A percentile compares a stretch with the other conserved stretches of the same genome.
Conservation (phyloP, 2,329 filamentous ascomycete genomes). For the Fusarium buharicum region DNA sequence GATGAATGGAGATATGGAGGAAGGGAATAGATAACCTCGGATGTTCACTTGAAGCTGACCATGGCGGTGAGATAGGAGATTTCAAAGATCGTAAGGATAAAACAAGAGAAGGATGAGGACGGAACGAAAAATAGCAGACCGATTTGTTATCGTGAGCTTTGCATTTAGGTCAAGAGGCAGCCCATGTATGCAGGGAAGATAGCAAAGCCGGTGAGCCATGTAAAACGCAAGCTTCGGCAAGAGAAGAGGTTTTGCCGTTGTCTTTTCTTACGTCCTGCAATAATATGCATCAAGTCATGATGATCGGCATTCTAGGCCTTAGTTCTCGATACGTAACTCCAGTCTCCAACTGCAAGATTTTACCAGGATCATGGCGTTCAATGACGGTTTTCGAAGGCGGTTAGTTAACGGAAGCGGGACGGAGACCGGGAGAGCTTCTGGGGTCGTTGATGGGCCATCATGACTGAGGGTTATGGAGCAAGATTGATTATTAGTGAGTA, state of each 20-base stretch:
- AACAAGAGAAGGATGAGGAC: conserved; percentile 6
- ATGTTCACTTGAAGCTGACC: conserved; percentile 2
- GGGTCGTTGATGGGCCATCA: conserved; percentile 7
- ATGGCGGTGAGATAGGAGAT: conserved; percentile 20
- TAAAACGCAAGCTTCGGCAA: conserved; percentile 28
- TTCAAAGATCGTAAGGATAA: conserved; percentile 7
- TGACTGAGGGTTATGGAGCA: neutral
- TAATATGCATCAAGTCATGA: conserved; percentile 24
- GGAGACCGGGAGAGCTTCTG: neutral
- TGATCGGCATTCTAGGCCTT: conserved; percentile 22
- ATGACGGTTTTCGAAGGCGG: conserved; percentile 28
- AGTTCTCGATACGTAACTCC: conserved; percentile 19
- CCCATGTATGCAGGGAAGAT: conserved; percentile 19
- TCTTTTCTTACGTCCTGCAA: conserved; percentile 4
- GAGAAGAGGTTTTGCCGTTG: conserved; percentile 22
- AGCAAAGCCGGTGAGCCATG: conserved; percentile 20
- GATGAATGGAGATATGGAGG: neutral
- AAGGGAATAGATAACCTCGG: conserved; percentile 1
- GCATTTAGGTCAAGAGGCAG: conserved; percentile 33
- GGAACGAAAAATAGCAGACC: conserved; percentile 28
- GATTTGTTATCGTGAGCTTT: conserved; percentile 43
- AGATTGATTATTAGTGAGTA: conserved; percentile 10
- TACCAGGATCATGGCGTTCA: conserved; percentile 18
- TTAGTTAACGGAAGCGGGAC: conserved; percentile 18
- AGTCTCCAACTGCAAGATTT: conserved; percentile 22